Conservation (phyloP, 495 filamentous ascomycete species). For the Hypoxylon lenormandii region DNA sequence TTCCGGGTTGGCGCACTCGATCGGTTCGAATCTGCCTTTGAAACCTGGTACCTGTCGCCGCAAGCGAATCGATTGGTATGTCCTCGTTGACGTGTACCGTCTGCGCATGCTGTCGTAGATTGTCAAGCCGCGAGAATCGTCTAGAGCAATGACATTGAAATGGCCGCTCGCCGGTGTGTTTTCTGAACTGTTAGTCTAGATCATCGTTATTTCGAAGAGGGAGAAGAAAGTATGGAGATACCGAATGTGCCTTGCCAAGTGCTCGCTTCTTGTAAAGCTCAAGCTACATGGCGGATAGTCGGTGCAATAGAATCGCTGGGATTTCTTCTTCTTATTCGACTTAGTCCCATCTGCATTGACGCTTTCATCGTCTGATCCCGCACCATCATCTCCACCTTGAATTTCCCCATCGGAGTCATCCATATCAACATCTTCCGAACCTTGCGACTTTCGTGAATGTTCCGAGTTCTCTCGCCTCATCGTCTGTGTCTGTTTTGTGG, state of each 20-base stretch:
- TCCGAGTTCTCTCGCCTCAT: conserved; percentile 69
- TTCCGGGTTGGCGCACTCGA: conserved; percentile 74
- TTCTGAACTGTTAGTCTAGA: conserved; percentile 63
- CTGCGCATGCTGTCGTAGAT: conserved; percentile 94
- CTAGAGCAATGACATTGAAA: conserved; percentile 97
- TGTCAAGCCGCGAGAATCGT: conserved; percentile 95
- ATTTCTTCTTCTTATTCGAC: conserved; percentile 91
- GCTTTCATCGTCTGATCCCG: conserved; percentile 82
- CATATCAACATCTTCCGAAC: conserved; percentile 80
- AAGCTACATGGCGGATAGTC: conserved; percentile 94
- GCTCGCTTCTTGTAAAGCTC: conserved; percentile 96
- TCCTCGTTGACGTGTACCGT: conserved; percentile 98
- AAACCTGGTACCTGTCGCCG: conserved; percentile 91
- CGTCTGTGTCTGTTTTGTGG: conserved; percentile 35
- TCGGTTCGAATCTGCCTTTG: conserved; percentile 91
- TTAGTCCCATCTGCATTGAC: conserved; percentile 73
- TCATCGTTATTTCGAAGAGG: neutral
- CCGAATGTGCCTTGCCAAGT: conserved; percentile 93
- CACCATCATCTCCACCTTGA: conserved; percentile 65
- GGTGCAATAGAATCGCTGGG: conserved; percentile 96
- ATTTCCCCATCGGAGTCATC: conserved; percentile 75
- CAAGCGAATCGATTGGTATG: conserved; percentile 91
- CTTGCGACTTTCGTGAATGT: conserved; percentile 71
- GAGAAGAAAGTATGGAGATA: conserved; percentile 53
- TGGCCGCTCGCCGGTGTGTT: conserved; percentile 96